Base-by-base conservation (phyloP, 345 rosid genomes). In the Arabis alpina region DNA sequence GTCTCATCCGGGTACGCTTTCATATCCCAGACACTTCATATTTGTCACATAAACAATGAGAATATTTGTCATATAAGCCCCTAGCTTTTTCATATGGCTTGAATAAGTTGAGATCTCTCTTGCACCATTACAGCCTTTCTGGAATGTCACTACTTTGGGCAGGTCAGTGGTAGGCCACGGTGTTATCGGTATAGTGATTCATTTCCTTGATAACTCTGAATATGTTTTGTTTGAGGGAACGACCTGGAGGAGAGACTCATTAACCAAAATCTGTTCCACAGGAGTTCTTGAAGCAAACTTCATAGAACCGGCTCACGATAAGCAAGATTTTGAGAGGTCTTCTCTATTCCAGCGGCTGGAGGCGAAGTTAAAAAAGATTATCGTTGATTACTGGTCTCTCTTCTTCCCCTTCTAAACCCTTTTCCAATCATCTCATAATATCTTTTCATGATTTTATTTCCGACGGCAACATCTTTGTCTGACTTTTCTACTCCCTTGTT, bases 251-350 rank as follows among this genome's bases (percentile, higher is more conserved):
- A 61, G 43, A 54, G 37, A 66, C 71, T 63, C 61, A 73, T 63
- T 58, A 57, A 68, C 61, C 76, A 60, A 62, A 58, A 14, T 66
- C 41, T 68, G 59, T 66, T 82, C 36, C 5, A 5, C 66, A 94
- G 99, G 99, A 71, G 95, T 91, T 68, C 89, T 94, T 72, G 97
- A 94, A 83, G 97, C 89, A 57, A 88, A 94, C 80, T 94, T 94
- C 80, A 84, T 91, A 39, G 97, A 94, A 82, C 99, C 99, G 8
- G 88, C 97, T 9, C 99, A 94, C 74, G 91, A 94, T 80, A 94
- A 94, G 84, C 99, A 94, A 61, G 96, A 86, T 67, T 94, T 94
- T 66, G 99, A 94, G 87, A 86, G 97, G 78, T 94, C 99, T 25
- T 78, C 93, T 27, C 37, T 91, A 36, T 91, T 77, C 82, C 76